phyloP scores from a whole-genome alignment of 495 filamentous ascomycete species.

The Hypoxylon rickii region DNA sequence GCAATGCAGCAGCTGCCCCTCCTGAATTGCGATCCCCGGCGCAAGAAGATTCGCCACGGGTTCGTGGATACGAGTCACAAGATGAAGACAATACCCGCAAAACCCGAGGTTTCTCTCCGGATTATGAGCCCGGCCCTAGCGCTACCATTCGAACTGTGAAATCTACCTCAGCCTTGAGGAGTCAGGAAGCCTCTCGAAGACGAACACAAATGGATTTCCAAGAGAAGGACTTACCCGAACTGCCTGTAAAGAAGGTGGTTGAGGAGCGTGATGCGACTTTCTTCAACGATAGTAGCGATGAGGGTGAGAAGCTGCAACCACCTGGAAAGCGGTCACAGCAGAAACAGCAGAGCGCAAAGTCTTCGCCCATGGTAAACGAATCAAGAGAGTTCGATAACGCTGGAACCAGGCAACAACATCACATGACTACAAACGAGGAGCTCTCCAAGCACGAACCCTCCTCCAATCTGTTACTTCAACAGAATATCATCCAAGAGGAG shows the following conservation, averaged over 20 bases:
- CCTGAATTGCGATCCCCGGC: conserved; percentile 10
- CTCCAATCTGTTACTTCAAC: conserved; percentile 24
- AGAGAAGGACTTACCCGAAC: conserved; percentile 29
- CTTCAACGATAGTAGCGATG: conserved; percentile 40
- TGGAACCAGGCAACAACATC: conserved; percentile 8
- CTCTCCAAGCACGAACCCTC: conserved; percentile 15
- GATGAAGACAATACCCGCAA: conserved; percentile 39
- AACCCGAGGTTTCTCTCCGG: conserved; percentile 63
- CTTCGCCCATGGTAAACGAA: conserved; percentile 4
- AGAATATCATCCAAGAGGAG: conserved; percentile 15
- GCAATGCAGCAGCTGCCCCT: conserved; percentile 17
- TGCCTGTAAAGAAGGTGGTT: conserved; percentile 22
- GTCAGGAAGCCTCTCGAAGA: conserved; percentile 30
- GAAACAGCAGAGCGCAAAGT: conserved; percentile 13
- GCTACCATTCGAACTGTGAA: conserved; percentile 63
- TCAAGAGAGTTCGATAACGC: conserved; percentile 2
- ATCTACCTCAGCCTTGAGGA: conserved; percentile 41
- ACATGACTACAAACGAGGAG: conserved; percentile 3
- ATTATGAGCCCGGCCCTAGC: conserved; percentile 63
- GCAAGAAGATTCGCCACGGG: conserved; percentile 27
- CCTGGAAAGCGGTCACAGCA: conserved; percentile 13
- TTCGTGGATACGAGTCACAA: conserved; percentile 24
- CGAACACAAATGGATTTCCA: conserved; percentile 29
- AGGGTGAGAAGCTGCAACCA: conserved; percentile 25
- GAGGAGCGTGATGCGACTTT: conserved; percentile 32